These are phyloP conservation scores for Ophiostoma ips DNA, from an alignment of 2,329 filamentous ascomycete species.

Conservation along the genomic window DNA sequence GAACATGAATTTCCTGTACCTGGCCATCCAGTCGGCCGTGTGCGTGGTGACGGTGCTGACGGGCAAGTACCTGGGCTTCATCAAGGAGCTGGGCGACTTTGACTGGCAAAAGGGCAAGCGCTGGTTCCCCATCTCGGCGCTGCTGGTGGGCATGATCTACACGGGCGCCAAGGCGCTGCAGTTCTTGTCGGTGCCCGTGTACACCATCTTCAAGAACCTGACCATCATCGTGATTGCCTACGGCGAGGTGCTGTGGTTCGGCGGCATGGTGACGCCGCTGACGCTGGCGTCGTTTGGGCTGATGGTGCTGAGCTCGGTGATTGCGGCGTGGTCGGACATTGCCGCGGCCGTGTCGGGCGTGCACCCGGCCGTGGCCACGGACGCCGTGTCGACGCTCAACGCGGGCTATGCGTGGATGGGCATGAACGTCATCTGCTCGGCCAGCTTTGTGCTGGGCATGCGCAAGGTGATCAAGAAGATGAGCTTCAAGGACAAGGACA, in stretches of 20 bases:
- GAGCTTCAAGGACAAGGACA: conserved; percentile 99
- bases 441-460: conserved; percentile 82
- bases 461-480: conserved; percentile 98
- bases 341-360: conserved; percentile 60
- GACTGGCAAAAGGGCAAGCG: conserved; percentile 80
- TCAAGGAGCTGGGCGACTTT: conserved; percentile 69
- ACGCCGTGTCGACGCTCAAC: conserved; percentile 77
- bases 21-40: conserved; percentile 82
- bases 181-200: conserved; percentile 92
- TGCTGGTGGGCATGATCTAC: conserved; percentile 98
- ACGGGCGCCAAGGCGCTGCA: conserved; percentile 91
- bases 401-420: conserved; percentile 97
- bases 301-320: conserved; percentile 88
- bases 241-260: conserved; percentile 96
- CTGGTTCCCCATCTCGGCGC: conserved; percentile 93
- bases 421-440: conserved; percentile 89
- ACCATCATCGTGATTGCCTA: conserved; percentile 98
- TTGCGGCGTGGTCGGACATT: conserved; percentile 96
- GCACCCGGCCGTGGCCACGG: conserved; percentile 45
- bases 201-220: conserved; percentile 99
- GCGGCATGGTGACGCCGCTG: conserved; percentile 75
- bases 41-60: conserved; percentile 73
- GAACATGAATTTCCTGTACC: conserved; percentile 93
- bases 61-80: conserved; percentile 69
- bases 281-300: conserved; percentile 87